Evolutionary conservation across 306 rosid species (phyloP).

Genomic region (Vigna reflexopilosa): DNA sequence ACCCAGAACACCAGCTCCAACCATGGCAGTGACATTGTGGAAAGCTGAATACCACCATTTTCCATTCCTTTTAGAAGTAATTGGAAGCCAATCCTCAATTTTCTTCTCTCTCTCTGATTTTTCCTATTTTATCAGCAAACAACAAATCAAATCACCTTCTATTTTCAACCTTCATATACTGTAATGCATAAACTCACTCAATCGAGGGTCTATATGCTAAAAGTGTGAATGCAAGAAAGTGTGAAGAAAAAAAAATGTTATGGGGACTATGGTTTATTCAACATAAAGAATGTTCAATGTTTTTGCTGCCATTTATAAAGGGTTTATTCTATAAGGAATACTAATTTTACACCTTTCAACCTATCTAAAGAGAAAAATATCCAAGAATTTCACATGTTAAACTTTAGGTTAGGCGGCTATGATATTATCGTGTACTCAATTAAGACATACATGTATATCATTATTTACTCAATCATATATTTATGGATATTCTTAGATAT

Average conservation of each 20-base stretch:
- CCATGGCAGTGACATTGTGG: constrained; percentile 94
- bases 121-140: constrained; percentile 35
- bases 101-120: constrained; percentile 49
- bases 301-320: background rate
- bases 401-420: too few species aligned
- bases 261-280: background rate
- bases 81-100: constrained; percentile 86
- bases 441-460: too few species aligned
- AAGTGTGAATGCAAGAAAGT: background rate
- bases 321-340: background rate
- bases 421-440: too few species aligned
- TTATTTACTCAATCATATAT: too few species aligned
- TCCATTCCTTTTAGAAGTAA: constrained; percentile 77
- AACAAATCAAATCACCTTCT: constrained; percentile 15
- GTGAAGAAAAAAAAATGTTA: constrained; percentile 22
- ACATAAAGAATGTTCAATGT: too few species aligned
- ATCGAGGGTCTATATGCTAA: background rate
- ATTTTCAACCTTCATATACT: background rate
- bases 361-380: too few species aligned
- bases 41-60: constrained; percentile 95
- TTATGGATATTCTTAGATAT: too few species aligned
- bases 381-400: background rate
- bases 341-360: background rate
- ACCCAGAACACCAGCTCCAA: constrained; percentile 88
- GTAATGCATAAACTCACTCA: background rate